Conservation (phyloP, 169 alveolate species). For the Cryptosporidium parvum region DNA sequence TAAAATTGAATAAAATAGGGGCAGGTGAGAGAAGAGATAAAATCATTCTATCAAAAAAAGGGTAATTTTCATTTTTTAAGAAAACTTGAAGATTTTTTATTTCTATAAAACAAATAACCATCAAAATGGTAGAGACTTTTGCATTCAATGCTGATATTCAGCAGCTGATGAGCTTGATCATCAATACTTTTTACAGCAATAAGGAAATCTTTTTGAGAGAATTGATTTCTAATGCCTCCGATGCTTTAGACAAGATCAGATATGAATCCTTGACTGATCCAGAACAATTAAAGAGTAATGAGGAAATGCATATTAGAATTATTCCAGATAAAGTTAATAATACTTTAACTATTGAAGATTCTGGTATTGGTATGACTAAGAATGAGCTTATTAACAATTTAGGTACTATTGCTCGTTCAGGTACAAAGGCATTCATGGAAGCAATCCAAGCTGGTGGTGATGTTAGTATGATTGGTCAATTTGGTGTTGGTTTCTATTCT, state of each 20-base stretch:
- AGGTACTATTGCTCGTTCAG: slow-evolving; percentile 99
- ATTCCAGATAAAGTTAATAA: slow-evolving; percentile 96
- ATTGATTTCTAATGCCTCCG: slow-evolving; percentile 98
- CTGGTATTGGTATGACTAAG: slow-evolving; percentile 99
- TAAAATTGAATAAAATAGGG: neutral
- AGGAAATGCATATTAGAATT: slow-evolving; percentile 94
- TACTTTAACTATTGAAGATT: slow-evolving; percentile 96
- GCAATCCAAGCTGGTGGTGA: slow-evolving; percentile 98
- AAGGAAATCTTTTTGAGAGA: slow-evolving; percentile 99
- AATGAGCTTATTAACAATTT: slow-evolving; percentile 96
- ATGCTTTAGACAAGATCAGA: slow-evolving; percentile 99
- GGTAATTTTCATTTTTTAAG: slow-evolving; percentile 15
- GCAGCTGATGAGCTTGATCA: slow-evolving; percentile 97
- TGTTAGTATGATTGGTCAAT: slow-evolving; percentile 99
- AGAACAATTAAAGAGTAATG: slow-evolving; percentile 90
- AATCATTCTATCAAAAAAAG: slow-evolving; percentile 42
- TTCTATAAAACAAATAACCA: neutral
- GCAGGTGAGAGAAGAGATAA: neutral
- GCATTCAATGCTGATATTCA: slow-evolving; percentile 99
- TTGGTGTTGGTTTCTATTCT: slow-evolving; percentile 99
- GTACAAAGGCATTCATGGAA: slow-evolving; percentile 99
- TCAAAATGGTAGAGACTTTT: slow-evolving; percentile 87
- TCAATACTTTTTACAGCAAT: slow-evolving; percentile 99
- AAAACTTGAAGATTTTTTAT: slow-evolving; percentile 31
- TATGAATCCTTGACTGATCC: slow-evolving; percentile 97